These are phyloP conservation scores for Wickerhamiella galacta DNA, from an alignment of 805 yeast genomes.

Conservation along the genomic window DNA sequence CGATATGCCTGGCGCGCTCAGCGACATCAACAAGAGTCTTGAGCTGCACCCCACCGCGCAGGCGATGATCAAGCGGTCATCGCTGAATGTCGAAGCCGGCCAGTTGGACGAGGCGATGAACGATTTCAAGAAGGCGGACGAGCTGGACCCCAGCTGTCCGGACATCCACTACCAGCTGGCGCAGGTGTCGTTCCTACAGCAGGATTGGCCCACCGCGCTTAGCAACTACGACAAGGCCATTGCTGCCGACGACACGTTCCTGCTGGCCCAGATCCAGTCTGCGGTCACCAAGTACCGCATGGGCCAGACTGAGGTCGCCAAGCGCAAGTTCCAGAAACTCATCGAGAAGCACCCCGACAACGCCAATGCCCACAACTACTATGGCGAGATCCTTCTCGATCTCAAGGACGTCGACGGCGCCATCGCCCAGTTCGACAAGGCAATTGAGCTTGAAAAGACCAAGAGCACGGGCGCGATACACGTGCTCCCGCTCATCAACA, in stretches of 20 bases:
- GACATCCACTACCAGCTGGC: conserved; percentile 90
- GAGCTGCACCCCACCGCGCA: conserved; percentile 51
- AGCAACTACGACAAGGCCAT: conserved; percentile 61
- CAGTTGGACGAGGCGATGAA: conserved; percentile 39
- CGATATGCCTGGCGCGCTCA: conserved; percentile 48
- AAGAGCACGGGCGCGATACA: conserved; percentile 56
- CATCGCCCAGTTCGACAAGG: conserved; percentile 65
- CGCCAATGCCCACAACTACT: conserved; percentile 87
- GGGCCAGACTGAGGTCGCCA: conserved; percentile 42
- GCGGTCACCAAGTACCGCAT: conserved; percentile 84
- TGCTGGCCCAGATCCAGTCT: conserved; percentile 75
- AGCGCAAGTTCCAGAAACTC: conserved; percentile 34
- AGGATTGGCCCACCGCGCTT: conserved; percentile 57
- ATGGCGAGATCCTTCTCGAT: conserved; percentile 85
- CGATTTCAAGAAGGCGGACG: conserved; percentile 57
- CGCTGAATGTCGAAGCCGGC: conserved; percentile 67
- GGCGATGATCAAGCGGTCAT: conserved; percentile 66
- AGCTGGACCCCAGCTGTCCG: conserved; percentile 50
- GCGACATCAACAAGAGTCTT: conserved; percentile 48
- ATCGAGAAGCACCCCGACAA: conserved; percentile 63
- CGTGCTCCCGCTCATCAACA: conserved; percentile 77
- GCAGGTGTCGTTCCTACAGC: conserved; percentile 72
- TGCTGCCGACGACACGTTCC: conserved; percentile 54
- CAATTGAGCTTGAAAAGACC: conserved; percentile 54
- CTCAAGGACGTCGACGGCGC: conserved; percentile 58